phyloP scores from a whole-genome alignment of 2,329 filamentous ascomycete genomes.

The Rosellinia necatrix region DNA sequence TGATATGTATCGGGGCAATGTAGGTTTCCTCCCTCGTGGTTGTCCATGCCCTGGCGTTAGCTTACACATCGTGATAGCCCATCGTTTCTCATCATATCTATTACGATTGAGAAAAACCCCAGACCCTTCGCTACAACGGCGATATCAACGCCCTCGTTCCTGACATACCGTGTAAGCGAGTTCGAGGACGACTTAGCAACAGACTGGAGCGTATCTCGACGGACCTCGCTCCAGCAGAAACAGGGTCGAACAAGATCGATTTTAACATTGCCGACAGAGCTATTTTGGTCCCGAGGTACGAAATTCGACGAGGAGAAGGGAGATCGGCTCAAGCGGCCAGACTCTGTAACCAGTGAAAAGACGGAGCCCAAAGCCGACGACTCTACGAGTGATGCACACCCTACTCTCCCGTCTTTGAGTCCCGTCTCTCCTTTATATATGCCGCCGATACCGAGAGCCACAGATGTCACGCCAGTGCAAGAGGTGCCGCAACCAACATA shows the following conservation, averaged over 20 bases:
- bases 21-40: slow-evolving; percentile 23
- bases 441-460: slow-evolving; percentile 12
- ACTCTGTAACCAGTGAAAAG: no score
- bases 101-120: slow-evolving; percentile 38
- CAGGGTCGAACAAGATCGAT: slow-evolving; percentile 30
- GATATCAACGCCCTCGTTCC: slow-evolving; percentile 33
- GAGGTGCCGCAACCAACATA: slow-evolving; percentile 32
- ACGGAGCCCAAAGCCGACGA: no score
- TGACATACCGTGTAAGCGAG: slow-evolving; percentile 33
- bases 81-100: slow-evolving; percentile 37
- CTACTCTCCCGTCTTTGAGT: slow-evolving; percentile 6
- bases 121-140: slow-evolving; percentile 38
- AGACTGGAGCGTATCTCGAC: slow-evolving; percentile 36
- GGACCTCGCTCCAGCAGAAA: slow-evolving; percentile 33
- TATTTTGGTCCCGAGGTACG: slow-evolving; percentile 25
- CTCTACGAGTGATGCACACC: no score
- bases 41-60: neutral
- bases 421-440: neutral
- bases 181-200: slow-evolving; percentile 33
- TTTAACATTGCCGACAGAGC: slow-evolving; percentile 33
- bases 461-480: slow-evolving; percentile 11
- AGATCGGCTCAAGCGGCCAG: no score
- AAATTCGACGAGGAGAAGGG: neutral
- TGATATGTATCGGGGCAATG: slow-evolving; percentile 41
- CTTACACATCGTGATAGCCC: slow-evolving; percentile 31